Conservation (phyloP, 2,329 filamentous ascomycete species). For the Talaromyces sp. region DNA sequence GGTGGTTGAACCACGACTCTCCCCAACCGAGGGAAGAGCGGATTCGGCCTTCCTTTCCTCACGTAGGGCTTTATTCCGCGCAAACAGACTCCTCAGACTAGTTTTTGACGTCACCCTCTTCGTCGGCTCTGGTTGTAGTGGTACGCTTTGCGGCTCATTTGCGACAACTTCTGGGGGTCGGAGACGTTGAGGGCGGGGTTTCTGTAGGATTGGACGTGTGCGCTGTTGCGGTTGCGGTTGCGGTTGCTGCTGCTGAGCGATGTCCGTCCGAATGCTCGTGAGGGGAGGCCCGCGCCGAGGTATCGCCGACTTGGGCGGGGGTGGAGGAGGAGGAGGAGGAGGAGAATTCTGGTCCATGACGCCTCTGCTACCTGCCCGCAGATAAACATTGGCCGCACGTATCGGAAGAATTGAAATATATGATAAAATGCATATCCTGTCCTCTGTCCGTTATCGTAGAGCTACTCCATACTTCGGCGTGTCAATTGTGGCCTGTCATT, state of each 20-base stretch:
- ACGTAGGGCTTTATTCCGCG: slow-evolving; percentile 31
- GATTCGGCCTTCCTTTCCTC: slow-evolving; percentile 22
- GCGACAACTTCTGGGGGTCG: slow-evolving; percentile 27
- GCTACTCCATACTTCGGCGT: neutral
- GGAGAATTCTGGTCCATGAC: slow-evolving; percentile 14
- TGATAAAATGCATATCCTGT: neutral
- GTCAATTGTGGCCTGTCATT: neutral
- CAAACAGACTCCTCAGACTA: slow-evolving; percentile 34
- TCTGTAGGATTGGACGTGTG: slow-evolving; percentile 16
- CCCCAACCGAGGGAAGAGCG: slow-evolving; percentile 31
- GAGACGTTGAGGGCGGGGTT: slow-evolving; percentile 27
- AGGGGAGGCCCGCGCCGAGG: slow-evolving; percentile 35
- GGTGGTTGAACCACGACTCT: slow-evolving; percentile 21
- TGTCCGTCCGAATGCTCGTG: slow-evolving; percentile 35
- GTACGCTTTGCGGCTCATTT: slow-evolving; percentile 28
- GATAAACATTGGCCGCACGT: slow-evolving; percentile 4
- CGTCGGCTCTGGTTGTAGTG: slow-evolving; percentile 26
- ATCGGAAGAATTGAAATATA: neutral
- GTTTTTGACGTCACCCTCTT: slow-evolving; percentile 36
- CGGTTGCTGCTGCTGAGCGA: slow-evolving; percentile 25
- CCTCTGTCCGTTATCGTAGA: neutral
- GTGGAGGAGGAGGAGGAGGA: neutral
- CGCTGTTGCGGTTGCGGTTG: slow-evolving; percentile 26
- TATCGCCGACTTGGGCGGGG: slow-evolving; percentile 24
- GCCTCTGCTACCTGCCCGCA: slow-evolving; percentile 7